Base-by-base conservation (phyloP, 495 filamentous ascomycete species). In the Penicillium longicatenatum region DNA sequence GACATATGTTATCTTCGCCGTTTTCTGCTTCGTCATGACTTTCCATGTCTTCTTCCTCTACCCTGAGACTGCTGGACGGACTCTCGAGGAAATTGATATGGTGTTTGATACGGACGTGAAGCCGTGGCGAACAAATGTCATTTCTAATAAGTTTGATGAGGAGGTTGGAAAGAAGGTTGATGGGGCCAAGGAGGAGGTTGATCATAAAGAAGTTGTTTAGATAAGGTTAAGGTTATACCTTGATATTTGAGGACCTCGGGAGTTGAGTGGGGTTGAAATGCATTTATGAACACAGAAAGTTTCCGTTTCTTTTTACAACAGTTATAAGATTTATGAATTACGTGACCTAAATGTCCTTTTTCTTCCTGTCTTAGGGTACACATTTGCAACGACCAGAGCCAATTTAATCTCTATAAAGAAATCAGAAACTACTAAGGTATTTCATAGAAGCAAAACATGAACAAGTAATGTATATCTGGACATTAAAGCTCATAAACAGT, bases 1-100 rank as follows among this genome's bases (percentile, higher is more conserved):
- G 69, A 77, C 82, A 0, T 91, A 89, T 57, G 86, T 91, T 60
- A 85, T 93, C 58, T 91, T 92, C 53, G 89, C 89, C 2, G 79
- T 86, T 0, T 81, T 92, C 19, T 91, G 87, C 60, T 67, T 85
- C 0, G 79, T 70, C 4, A 86, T 86, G 52, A 81, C 84, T 1
- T 72, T 82, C 30, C 86, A 89, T 59, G 82, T 86, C 31, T 91
- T 76, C 69, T 71, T 91, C 52, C 81, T 82, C 5, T 91, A 88
- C 58, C 88, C 88, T 0, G 89, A 93, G 73, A 92, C 88, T 1
- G 82, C 79, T 19, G 78, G 83, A 19, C 86, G 88, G 70, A 84
- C 84, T 0, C 80, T 91, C 12, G 89, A 93, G 68, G 89, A 91
- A 69, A 81, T 91, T 21, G 78, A 82, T 44, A 37, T 70, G 41